phyloP scores from a whole-genome alignment of 1,284 basidiomycete genomes.

The Leccinum griseonigrum region DNA sequence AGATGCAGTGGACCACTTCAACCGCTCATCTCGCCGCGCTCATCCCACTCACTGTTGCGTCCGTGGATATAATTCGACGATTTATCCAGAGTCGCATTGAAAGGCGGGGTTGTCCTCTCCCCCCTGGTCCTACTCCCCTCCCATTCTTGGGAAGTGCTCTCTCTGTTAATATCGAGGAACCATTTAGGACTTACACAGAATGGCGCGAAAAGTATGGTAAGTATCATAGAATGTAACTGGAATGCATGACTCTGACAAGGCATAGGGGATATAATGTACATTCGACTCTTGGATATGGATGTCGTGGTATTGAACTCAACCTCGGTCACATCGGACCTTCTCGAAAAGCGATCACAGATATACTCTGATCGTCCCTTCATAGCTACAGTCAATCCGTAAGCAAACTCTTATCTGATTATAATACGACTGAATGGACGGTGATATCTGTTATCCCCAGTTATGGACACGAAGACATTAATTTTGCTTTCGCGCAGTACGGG shows the following conservation, averaged over 20 bases:
- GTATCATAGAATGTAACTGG: not conserved
- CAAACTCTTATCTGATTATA: not conserved
- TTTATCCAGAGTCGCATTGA: not conserved
- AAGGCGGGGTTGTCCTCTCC: not conserved
- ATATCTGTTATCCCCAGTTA: constrained; percentile 5
- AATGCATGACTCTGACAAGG: not conserved
- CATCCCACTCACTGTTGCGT: not conserved
- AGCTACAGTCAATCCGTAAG: not conserved
- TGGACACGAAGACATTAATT: constrained; percentile 16
- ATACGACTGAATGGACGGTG: not conserved
- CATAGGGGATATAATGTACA: constrained; percentile 23
- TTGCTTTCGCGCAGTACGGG: constrained; percentile 17
- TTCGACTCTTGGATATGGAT: constrained; percentile 1
- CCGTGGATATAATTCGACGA: not conserved
- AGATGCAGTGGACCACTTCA: not conserved
- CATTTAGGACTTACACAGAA: not conserved
- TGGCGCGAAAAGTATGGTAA: not conserved
- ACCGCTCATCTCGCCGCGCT: not conserved
- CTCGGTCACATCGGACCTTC: constrained; percentile 10
- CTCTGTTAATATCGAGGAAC: not conserved
- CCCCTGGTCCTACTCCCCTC: not conserved
- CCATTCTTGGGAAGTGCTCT: not conserved
- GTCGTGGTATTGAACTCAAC: constrained; percentile 18
- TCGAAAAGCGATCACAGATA: constrained; percentile 22
- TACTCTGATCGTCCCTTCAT: constrained; percentile 25